Conservation (phyloP, 352 stramenopile species). For the Globisporangium parvum region DNA sequence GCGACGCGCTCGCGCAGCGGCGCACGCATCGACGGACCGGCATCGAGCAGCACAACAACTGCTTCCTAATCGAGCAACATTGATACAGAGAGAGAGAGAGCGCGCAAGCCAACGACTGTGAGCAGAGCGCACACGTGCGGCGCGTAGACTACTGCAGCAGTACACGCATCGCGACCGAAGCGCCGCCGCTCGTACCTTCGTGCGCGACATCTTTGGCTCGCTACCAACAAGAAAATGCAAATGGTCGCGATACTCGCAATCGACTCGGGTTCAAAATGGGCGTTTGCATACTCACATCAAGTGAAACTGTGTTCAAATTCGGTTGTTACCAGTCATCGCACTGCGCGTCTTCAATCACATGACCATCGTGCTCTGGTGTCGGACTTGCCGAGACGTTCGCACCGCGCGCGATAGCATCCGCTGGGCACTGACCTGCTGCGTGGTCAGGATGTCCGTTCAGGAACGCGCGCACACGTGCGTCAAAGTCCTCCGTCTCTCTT, state of each 20-base stretch:
- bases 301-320: too few species aligned
- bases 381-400: neutral
- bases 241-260: too few species aligned
- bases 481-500: neutral
- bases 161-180: too few species aligned
- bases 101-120: neutral
- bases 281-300: too few species aligned
- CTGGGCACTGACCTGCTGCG: neutral
- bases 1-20: constrained; percentile 36
- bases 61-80: constrained; percentile 35
- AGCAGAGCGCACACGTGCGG: neutral
- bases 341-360: neutral
- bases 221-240: neutral
- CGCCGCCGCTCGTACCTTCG: neutral
- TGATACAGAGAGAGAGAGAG: neutral
- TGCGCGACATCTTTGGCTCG: neutral
- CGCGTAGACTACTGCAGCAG: neutral
- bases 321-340: too few species aligned
- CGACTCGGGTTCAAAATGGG: too few species aligned
- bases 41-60: constrained; percentile 61
- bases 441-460: neutral
- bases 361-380: neutral
- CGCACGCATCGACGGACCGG: constrained; percentile 52
- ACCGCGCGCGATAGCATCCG: neutral
- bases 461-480: neutral